Evolutionary conservation across 78 protist genomes (phyloP).

Genomic region (Guillardia theta): DNA sequence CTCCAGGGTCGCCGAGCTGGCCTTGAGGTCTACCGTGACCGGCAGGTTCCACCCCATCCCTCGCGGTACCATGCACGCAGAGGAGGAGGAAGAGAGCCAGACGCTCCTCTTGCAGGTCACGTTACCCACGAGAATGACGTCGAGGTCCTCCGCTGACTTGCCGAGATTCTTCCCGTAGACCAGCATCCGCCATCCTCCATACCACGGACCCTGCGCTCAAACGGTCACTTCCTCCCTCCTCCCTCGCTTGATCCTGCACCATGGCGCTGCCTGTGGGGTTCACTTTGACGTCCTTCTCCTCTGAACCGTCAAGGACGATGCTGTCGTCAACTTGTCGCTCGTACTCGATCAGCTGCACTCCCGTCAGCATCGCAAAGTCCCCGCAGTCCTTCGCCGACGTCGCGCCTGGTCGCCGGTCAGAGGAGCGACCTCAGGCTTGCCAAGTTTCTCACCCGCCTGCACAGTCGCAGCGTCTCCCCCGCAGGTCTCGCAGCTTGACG

Average conservation of each 20-base stretch:
- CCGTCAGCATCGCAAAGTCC: neutral
- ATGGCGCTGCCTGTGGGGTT: neutral
- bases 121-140: neutral
- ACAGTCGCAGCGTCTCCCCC: neutral
- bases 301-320: neutral
- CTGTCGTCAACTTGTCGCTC: neutral
- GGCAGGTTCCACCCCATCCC: neutral
- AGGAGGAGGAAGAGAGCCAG: neutral
- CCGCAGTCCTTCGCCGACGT: neutral
- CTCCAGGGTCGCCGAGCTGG: neutral
- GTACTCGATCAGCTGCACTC: neutral
- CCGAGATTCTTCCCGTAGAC: slow-evolving; percentile 28
- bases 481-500: neutral
- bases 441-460: neutral
- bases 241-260: neutral
- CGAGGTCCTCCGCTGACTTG: neutral
- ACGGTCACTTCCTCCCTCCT: neutral
- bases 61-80: slow-evolving; percentile 35
- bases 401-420: neutral
- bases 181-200: slow-evolving; percentile 18
- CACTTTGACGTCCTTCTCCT: neutral
- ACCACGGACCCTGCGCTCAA: neutral
- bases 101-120: neutral
- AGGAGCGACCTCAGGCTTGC: neutral
- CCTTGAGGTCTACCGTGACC: neutral